Base-by-base conservation (phyloP, 78 protist species). In the Dictyostelium firmibasis region DNA sequence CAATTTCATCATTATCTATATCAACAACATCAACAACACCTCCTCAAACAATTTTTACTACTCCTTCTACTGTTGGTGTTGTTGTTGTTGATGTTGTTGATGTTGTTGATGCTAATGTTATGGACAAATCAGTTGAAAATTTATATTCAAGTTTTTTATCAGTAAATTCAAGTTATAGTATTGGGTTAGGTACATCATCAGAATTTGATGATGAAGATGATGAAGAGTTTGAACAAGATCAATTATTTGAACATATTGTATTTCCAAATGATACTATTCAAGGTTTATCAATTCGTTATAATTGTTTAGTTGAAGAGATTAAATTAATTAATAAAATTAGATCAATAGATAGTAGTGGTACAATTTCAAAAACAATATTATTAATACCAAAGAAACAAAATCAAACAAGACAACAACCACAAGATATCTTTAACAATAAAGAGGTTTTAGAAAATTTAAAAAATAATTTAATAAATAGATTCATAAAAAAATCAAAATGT, bases 321-420 rank as follows among this genome's bases (percentile, higher is more conserved):
- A 86, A 86, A 50, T 69, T 60, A 53, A 50, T 76, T 16, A 86
- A 86, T 36, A 86, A 86, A 25, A 23, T 86, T 25, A 20, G 29
- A 20, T 25, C 82, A 29, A 67, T 67, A 10, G 76, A 31, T 18
- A 78, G 64, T 44, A 0, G 67, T 36, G 36, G 57, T 31, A 14
- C 81, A 84, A 70, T 85, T 35, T 41, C 76, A 27, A 53, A 72
- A 23, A 20, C 74, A n/a, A 50, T 62, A 5, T n/a, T 86, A 23
- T 81, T 86, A n/a, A 86, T 86, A n/a, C 92, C 92, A 75, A 75
- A 35, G 14, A 86, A 76, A 79, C 53, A 3, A 20, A 76, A 86
- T 25, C 83, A 72, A 75, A 86, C 62, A 1, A 81, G 50, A 50
- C 92, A 86, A 86, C 47, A 29, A 50, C 29, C 27, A 36, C 47